These are phyloP conservation scores for Diaporthe sp. DNA, from an alignment of 2,329 filamentous ascomycete genomes.

Conservation along the genomic window DNA sequence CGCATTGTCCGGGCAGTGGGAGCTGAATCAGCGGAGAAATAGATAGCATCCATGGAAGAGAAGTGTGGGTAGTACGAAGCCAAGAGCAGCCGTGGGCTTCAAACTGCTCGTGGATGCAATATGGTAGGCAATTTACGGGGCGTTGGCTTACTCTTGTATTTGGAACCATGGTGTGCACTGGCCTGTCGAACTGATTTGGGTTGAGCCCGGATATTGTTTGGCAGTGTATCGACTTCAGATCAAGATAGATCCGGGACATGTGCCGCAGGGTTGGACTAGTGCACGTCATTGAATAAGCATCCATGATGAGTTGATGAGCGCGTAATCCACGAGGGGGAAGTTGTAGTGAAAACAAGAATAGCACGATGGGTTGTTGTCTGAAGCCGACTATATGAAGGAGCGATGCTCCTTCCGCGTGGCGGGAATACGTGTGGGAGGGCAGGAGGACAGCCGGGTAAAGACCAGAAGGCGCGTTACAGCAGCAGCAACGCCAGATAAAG, in stretches of 20 bases:
- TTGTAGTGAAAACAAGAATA: background rate
- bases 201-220: constrained; percentile 52
- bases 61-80: background rate
- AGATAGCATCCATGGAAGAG: background rate
- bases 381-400: background rate
- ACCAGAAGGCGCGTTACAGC: background rate
- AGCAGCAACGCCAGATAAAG: background rate
- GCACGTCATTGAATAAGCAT: constrained; percentile 66
- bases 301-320: constrained; percentile 52
- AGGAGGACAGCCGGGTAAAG: background rate
- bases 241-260: constrained; percentile 64
- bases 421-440: background rate
- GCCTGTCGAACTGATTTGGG: constrained; percentile 44
- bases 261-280: constrained; percentile 58
- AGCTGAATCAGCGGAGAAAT: background rate
- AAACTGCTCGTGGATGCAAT: background rate
- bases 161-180: background rate
- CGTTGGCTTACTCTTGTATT: constrained; percentile 28
- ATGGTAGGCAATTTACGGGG: too few species aligned
- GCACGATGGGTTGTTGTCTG: background rate
- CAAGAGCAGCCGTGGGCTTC: background rate
- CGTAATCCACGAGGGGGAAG: too few species aligned
- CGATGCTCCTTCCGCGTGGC: background rate
- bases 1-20: too few species aligned
- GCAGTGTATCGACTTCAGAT: constrained; percentile 59